Percentiles rank a stretch among this genome's conserved stretches.
Conservation (phyloP, 2,329 filamentous ascomycete genomes). For the Hypoxylon sp. region DNA sequence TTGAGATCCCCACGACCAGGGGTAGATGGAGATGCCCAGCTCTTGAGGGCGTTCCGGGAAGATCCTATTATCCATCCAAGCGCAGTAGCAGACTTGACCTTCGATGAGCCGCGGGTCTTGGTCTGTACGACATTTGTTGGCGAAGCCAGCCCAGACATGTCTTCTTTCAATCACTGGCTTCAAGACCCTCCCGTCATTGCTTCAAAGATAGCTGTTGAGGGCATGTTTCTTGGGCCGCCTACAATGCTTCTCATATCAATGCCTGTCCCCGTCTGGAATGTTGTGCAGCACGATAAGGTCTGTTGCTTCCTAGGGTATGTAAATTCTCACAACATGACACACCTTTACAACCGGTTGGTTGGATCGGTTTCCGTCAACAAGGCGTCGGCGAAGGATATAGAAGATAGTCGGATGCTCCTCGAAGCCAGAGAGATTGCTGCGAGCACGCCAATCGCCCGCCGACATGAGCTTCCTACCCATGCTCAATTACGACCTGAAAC, state of each 20-base stretch:
- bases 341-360: conserved; percentile 73
- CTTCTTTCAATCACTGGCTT: conserved; percentile 77
- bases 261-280: conserved; percentile 74
- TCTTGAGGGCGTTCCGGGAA: conserved; percentile 52
- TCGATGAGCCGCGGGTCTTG: conserved; percentile 74
- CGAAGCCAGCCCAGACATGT: conserved; percentile 76
- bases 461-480: conserved; percentile 49
- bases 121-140: conserved; percentile 78
- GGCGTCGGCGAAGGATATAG: conserved; percentile 67
- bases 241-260: conserved; percentile 78
- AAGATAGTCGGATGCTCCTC: conserved; percentile 70
- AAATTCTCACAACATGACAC: conserved; percentile 77
- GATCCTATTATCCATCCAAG: conserved; percentile 64
- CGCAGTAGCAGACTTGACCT: conserved; percentile 68
- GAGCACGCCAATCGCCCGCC: conserved; percentile 54
- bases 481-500: conserved; percentile 51
- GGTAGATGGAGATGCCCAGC: conserved; percentile 50
- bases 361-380: conserved; percentile 61
- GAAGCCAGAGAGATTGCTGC: conserved; percentile 66
- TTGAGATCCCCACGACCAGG: conserved; percentile 53
- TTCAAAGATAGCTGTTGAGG: conserved; percentile 73
- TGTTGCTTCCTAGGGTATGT: conserved; percentile 77
- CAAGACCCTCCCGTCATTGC: conserved; percentile 70
- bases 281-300: conserved; percentile 76
- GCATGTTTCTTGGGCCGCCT: conserved; percentile 77